A percentile compares a stretch with the other conserved stretches of the same genome.
phyloP scores from a whole-genome alignment of 768 basidiomycete species.

The Rhodocollybia butyracea region DNA sequence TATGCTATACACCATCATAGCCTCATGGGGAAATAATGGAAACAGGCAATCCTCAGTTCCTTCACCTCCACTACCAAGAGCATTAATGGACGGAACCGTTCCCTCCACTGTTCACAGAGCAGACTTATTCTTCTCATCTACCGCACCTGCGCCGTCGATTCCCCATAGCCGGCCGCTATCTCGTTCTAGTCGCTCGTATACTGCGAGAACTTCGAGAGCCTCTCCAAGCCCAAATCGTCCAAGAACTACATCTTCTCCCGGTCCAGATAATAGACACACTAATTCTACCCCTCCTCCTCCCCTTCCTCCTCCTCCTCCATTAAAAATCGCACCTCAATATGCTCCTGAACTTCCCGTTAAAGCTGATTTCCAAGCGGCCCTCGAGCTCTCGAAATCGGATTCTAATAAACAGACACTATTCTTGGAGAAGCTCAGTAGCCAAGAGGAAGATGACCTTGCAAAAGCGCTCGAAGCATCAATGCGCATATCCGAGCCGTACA shows the following conservation, averaged over 20 bases:
- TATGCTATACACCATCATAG: slow-evolving; percentile 3
- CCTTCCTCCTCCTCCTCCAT: slow-evolving; percentile 23
- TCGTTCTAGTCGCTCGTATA: slow-evolving; percentile 2
- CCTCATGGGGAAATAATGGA: slow-evolving; percentile 3
- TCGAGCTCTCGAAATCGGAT: slow-evolving; percentile 50
- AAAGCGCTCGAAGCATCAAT: slow-evolving; percentile 58
- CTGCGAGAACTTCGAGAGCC: background rate
- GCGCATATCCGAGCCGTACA: background rate
- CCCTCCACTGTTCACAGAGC: slow-evolving; percentile 19
- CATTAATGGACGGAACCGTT: background rate
- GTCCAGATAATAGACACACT: background rate
- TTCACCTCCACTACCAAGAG: slow-evolving; percentile 12
- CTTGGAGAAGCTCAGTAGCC: slow-evolving; percentile 28
- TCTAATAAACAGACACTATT: slow-evolving; percentile 16
- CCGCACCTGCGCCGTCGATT: slow-evolving; percentile 18
- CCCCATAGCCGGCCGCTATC: background rate
- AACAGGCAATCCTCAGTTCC: slow-evolving; percentile 15
- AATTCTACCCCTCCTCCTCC: slow-evolving; percentile 12
- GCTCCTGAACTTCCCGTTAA: slow-evolving; percentile 22
- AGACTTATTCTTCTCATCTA: slow-evolving; percentile 20
- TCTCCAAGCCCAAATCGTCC: slow-evolving; percentile 19
- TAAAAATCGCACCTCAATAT: slow-evolving; percentile 24
- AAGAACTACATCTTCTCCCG: slow-evolving; percentile 1
- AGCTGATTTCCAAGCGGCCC: slow-evolving; percentile 43
- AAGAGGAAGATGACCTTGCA: slow-evolving; percentile 68